A percentile compares a stretch with the other conserved stretches of the same genome.
Evolutionary conservation across 768 basidiomycete species (phyloP).

Genomic region (Boletus sp.): DNA sequence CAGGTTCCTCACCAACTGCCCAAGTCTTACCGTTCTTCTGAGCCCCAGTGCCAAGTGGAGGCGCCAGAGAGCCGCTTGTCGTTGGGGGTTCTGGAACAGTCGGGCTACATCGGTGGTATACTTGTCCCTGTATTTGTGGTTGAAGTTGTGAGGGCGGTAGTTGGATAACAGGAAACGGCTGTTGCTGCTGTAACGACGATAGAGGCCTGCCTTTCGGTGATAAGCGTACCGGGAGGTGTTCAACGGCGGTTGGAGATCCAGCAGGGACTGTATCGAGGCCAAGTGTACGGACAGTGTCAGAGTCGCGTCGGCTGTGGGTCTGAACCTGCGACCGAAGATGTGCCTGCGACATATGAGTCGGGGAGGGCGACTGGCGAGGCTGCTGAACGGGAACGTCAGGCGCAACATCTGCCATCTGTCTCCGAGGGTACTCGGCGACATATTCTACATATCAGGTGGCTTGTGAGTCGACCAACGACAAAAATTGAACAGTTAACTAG

Average conservation of each 20-base stretch:
- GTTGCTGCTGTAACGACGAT: conserved; percentile 25
- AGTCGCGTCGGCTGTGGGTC: conserved; percentile 66
- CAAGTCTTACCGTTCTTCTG: conserved; percentile 41
- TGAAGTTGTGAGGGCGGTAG: conserved; percentile 20
- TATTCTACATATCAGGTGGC: conserved; percentile 20
- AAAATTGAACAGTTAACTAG: conserved; percentile 9
- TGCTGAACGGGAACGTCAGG: conserved; percentile 23
- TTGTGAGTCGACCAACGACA: conserved; percentile 7
- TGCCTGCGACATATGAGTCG: conserved; percentile 36
- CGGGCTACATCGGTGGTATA: conserved; percentile 63
- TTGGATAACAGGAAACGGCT: conserved; percentile 27
- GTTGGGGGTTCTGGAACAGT: conserved; percentile 61
- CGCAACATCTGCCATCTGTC: conserved; percentile 7
- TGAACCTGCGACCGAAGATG: conserved; percentile 32
- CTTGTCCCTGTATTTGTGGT: conserved; percentile 24
- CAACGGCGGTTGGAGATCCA: conserved; percentile 58
- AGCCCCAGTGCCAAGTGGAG: conserved; percentile 12
- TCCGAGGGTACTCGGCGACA: conserved; percentile 23
- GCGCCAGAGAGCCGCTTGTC: conserved; percentile 33
- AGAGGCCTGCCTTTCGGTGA: conserved; percentile 30
- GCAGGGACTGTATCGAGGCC: conserved; percentile 35
- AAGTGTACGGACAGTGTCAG: conserved; percentile 65
- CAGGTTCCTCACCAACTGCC: conserved; percentile 43
- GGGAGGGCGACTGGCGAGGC: conserved; percentile 54
- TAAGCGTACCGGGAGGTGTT: conserved; percentile 31